Evolutionary conservation across 805 yeast species (phyloP), one percentile per base, ranked within the genome.

Genomic region (Torulaspora quercuum): DNA sequence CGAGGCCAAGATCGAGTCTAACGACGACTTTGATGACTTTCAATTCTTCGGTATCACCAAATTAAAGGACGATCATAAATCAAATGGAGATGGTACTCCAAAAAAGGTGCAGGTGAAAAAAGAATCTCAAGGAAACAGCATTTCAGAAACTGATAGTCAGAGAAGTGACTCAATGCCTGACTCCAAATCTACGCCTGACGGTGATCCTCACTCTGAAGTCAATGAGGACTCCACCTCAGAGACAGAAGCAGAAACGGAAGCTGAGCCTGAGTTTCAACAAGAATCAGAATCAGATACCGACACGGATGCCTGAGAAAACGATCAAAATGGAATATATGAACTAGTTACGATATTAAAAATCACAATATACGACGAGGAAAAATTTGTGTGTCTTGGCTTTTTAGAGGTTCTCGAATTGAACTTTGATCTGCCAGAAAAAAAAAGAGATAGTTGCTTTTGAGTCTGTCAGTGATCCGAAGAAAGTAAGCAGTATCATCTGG

Each of bases 31-130:
- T 21, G 45, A 46, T 13, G 47, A 44, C 14, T 45, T 48, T 26
- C 39, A 48, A 22, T 54, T 51, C 27, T 48, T 42, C 31, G 59
- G 59, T 7, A 50, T 53, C 14, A 31, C 39, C 7, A 50, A 30
- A 29, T 22, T 25, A 6, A 20, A 35, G 12, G 33, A 34, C 13
- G 23, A 21, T 17, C 26, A 24, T 8, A 21, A 19, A n/a, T 32
- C 35, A 13, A 36, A 19, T 24, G 17, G 25, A 11, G 15, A 9
- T 7, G 7, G 11, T 16, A 30, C 21, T 6, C 40, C 40, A 3
- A 29, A 27, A 13, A 32, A 28, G 19, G 30, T 11, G 1, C 13
- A n/a, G 6, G 33, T 37, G 11, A 37, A 37, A 22, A 28, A 23
- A 16, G 41, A 37, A 16, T 23, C 37, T 1, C 33, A 32, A 8